A percentile compares a stretch with the other conserved stretches of the same genome.
Evolutionary conservation across 768 basidiomycete genomes (phyloP).

Genomic region (Candolleomyces eurysporus): DNA sequence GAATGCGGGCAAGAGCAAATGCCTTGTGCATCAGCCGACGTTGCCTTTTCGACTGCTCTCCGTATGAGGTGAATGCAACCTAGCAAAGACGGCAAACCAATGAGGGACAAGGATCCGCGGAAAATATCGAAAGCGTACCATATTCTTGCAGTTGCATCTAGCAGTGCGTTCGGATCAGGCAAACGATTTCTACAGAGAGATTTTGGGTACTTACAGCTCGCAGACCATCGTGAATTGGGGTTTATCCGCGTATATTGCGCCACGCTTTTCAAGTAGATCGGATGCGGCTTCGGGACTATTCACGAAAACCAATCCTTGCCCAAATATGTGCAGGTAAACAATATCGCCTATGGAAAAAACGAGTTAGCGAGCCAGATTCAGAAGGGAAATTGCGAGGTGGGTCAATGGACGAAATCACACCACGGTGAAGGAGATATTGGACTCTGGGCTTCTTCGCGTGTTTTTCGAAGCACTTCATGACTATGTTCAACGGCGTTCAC

Average conservation of each 20-base stretch:
- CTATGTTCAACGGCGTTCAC: no score
- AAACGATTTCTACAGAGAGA: background rate
- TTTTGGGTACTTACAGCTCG: slow-evolving; percentile 52
- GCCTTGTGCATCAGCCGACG: slow-evolving; percentile 67
- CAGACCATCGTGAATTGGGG: slow-evolving; percentile 67
- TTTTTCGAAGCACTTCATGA: no score
- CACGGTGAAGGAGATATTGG: background rate
- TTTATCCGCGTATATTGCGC: slow-evolving; percentile 74
- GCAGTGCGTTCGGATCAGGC: background rate
- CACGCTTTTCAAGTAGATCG: slow-evolving; percentile 70
- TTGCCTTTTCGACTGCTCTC: slow-evolving; percentile 60
- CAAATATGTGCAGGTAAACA: slow-evolving; percentile 63
- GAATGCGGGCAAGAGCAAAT: slow-evolving; percentile 50
- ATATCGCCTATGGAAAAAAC: slow-evolving; percentile 48
- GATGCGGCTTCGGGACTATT: slow-evolving; percentile 56
- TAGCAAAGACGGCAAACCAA: slow-evolving; percentile 15
- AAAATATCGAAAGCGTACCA: slow-evolving; percentile 36
- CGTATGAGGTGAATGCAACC: slow-evolving; percentile 68
- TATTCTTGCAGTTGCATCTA: slow-evolving; percentile 64
- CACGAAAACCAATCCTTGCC: slow-evolving; percentile 66
- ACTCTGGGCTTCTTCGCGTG: no score
- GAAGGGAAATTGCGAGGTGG: background rate
- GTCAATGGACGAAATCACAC: background rate
- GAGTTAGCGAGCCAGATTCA: slow-evolving; percentile 1
- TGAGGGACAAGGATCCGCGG: slow-evolving; percentile 7